Base-by-base conservation (phyloP, 1,284 basidiomycete species). In the Pyrrhoderma noxium region DNA sequence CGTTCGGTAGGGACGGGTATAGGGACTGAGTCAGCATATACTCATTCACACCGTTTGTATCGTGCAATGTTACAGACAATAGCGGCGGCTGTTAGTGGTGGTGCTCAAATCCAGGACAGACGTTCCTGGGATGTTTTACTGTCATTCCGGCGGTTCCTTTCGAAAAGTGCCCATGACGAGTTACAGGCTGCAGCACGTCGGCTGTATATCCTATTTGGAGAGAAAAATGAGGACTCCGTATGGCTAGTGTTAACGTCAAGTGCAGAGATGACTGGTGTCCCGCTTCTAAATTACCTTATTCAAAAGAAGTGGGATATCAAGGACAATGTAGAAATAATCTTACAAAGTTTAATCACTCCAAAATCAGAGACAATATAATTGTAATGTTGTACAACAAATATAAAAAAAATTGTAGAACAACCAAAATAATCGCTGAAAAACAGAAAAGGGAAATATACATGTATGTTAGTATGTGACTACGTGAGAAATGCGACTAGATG, bases 61-160 rank as follows among this genome's bases (percentile, higher is more conserved):
- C 69, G 75, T 19, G 79, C 89, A 11, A 71, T 93, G 27, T 60
- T 95, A 22, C 71, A 65, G 43, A 87, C 89, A 0, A 84, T 92
- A 74, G 75, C 73, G 0, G 78, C 79, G 5, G 77, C 85, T 2
- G 8, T 18, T 22, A 4, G 16, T 18, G 75, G 76, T 9, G 54
- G 63, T 31, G 85, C 92, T 2, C 80, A 83, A 52, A 73, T 81
- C 35, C 79, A 80, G 55, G 89, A 93, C 52, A 60, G 69, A 1
- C 73, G 82, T 13, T 64, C 81, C 21, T 96, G 93, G 93, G 82
- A 92, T 55, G 79, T 92, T 45, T 72, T 85, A 18, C 56, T 90
- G 16, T 65, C 73, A 2, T 88, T 89, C 59, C 72, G 91, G 47
- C 75, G 86, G 34, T 93, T 94, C 62, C 65, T 95, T 53, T 77